Base-by-base conservation (phyloP, 2,329 filamentous ascomycete genomes). In the Cladosporium velox region DNA sequence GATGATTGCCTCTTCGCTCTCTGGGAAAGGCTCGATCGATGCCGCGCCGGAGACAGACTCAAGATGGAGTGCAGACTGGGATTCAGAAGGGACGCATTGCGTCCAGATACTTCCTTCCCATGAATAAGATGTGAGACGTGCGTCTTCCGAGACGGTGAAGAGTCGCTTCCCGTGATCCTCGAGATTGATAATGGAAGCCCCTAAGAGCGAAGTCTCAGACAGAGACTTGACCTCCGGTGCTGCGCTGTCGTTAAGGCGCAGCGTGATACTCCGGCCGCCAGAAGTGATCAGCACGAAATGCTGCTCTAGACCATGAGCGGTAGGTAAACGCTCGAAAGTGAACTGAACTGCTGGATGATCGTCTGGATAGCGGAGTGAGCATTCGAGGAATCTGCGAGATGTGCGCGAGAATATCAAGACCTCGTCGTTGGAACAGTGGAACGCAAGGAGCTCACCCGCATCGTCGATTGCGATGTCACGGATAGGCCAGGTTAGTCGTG, bases 401-500 rank as follows among this genome's bases (percentile, higher is more conserved):
- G 79, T 77, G 4, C 91, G 79, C 69, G 86, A 86, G 87, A 90
- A 93, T 4, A 92, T 72, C 21, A 85, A 78, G 14, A 91, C 83
- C 38, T 81, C 83, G 57, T 84, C 82, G 52, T 81, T 80, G 5
- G 84, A 82, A 10, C 88, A 88, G 34, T 91, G 79, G 4, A 93
- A 79, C 1, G 90, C 90, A 35, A 92, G 79, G 84, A 87, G 89
- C 49, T 82, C 85, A 1, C 88, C 88, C 15, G 82, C 81, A 35
- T 86, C 84, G 66, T 92, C 88, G 35, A 92, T 85, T 0, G 88
- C 83, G 72, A 90, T 83, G 2, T 86, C 86, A 32, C 88, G 74
- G 26, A 77, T 67, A 0, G 76, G 76, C 76, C 76, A 78, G 2
- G 62, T 65, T 10, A 77, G 67, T 14, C 60, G 58, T 30, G 65